Conservation (phyloP, 1,284 basidiomycete genomes). For the Fomitiporia mediterranea region DNA sequence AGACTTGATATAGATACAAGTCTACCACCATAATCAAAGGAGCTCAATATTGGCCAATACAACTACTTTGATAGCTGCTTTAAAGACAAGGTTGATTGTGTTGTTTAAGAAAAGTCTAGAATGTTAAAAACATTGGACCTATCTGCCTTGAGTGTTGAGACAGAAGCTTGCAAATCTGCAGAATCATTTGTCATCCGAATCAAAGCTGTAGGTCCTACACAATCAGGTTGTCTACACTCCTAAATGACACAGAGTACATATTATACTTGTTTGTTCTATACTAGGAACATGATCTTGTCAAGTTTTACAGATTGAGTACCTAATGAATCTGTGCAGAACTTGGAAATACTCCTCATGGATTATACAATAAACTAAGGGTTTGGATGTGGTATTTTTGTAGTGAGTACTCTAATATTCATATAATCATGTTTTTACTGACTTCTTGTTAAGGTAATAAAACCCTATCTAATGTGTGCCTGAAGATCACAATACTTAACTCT, state of each 20-base stretch:
- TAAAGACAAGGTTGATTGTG: slow-evolving; percentile 66
- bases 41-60: slow-evolving; percentile 73
- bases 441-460: no score
- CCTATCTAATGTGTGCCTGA: no score
- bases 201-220: slow-evolving; percentile 95
- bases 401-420: no score
- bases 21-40: slow-evolving; percentile 93
- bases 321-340: no score
- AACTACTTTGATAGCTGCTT: slow-evolving; percentile 97
- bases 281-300: slow-evolving; percentile 90
- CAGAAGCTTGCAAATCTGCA: slow-evolving; percentile 33
- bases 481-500: no score
- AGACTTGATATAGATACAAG: slow-evolving; percentile 78
- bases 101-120: slow-evolving; percentile 51
- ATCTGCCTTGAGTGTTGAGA: slow-evolving; percentile 48
- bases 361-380: no score
- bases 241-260: slow-evolving; percentile 93
- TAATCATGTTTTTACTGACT: no score
- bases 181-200: slow-evolving; percentile 86
- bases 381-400: no score
- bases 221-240: slow-evolving; percentile 91
- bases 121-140: slow-evolving; percentile 78
- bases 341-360: no score
- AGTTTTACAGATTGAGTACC: slow-evolving; percentile 86
- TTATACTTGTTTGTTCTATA: slow-evolving; percentile 95